Evolutionary conservation across 1,284 basidiomycete species (phyloP), one percentile per base, ranked within the genome.

Genomic region (Ceratorhiza oryzae-sativae): DNA sequence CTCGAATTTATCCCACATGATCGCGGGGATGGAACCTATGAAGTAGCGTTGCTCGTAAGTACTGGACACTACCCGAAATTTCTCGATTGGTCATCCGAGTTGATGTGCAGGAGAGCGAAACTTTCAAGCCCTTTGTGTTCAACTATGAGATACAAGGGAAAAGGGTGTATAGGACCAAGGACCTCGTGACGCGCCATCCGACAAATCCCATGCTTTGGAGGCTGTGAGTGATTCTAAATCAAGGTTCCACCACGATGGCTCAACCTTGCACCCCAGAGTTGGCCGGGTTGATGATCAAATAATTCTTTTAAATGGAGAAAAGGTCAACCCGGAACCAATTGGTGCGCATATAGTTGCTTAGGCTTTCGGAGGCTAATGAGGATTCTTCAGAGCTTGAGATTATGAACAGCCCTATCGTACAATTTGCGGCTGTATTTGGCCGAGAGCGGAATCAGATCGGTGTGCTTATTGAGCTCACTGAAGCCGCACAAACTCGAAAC

Each of bases 381-480:
- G 34, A 20, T 20, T 9, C 20, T 12, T 1, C 55, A 76, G 76
- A 77, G 65, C 39, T 23, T 39, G 73, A 74, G n/a, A 75, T 84
- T 41, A 78, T 78, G 42, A 78, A 79, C 41, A 77, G 83, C 73
- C 77, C 82, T 3, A 68, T 77, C 49, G 76, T 86, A n/a, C 72
- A 75, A 25, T 55, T 75, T 59, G 77, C 77, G 6, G 71, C 83
- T 34, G 79, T 83, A 77, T 79, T 85, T 73, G 84, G 84, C 0
- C 76, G 82, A 0, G 82, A 82, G 5, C 76, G 80, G n/a, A 81
- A 82, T 74, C 82, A 83, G 60, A 79, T 79, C 13, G 84, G 84
- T 0, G 78, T 85, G 15, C 73, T 85, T 12, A 75, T 86, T 13
- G 80, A 85, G 39, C 83, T 83, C 0, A 75, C 59, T 8, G 73